Base-by-base conservation (phyloP, 805 yeast species). In the Kockiozyma suomiensis region DNA sequence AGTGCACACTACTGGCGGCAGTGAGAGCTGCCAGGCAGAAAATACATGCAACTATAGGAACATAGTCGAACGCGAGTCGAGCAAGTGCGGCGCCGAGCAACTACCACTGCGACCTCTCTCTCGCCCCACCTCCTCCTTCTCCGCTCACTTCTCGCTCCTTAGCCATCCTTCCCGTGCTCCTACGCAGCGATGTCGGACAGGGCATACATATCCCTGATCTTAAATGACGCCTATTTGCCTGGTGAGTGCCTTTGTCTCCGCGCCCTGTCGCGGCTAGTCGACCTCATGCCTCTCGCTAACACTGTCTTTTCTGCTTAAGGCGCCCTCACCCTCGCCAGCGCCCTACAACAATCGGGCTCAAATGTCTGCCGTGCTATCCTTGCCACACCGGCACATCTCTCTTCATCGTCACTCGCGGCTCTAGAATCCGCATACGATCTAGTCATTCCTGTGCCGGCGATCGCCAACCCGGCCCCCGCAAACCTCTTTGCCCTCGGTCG, bases 311-410 rank as follows among this genome's bases (percentile, higher is more conserved):
- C 42, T 4, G 21, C 28, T 80, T 1, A 54, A 62, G 88, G 87
- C 5, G 82, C 85, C 0, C 68, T 81, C 19, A 81, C 81, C 2
- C 69, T 84, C 47, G 87, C 81, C 28, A 68, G 67, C 26, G 68
- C 73, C 15, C 70, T 78, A 40, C 60, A 61, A 19, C 59, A 57
- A 26, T 59, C 66, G 19, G 72, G 68, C 42, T 65, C 74, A 7
- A 47, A 45, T 7, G 61, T 58, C 15, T 58, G 58, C 6, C 52
- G 74, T 1, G 73, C 67, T 4, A 65, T 74, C 15, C 66, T 77
- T 43, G 61, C 50, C 8, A 49, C 35, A 19, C 50, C 59, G 23
- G 56, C 17, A 23, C 43, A 42, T 15, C 46, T 64, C 12, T 37
- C 59, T 19, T 30, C 58, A 33, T 15, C 32, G 28, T 41, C 67